phyloP scores from a whole-genome alignment of 2,329 filamentous ascomycete species.

The Aspergillus tubingensis region DNA sequence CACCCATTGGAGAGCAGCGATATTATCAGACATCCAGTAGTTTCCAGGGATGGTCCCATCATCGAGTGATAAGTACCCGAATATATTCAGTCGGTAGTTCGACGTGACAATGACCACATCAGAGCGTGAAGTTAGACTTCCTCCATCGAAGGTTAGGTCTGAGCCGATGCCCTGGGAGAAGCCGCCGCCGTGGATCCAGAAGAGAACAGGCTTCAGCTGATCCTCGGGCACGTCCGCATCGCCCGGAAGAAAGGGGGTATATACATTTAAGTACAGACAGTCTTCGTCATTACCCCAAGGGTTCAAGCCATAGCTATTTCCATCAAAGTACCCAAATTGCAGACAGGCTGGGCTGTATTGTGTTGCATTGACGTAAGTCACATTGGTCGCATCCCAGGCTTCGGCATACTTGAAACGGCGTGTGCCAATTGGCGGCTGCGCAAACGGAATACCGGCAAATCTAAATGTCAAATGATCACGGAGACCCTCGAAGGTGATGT shows the following conservation, averaged over 20 bases:
- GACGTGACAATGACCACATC: conserved; percentile 61
- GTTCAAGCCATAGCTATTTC: neutral
- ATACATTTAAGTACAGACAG: conserved; percentile 54
- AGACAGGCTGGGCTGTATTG: conserved; percentile 52
- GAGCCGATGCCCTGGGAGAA: conserved; percentile 52
- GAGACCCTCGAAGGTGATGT: conserved; percentile 38
- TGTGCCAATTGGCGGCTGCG: conserved; percentile 38
- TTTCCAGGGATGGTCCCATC: conserved; percentile 57
- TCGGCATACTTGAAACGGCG: conserved; percentile 50
- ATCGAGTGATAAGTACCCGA: conserved; percentile 60
- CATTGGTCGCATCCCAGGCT: conserved; percentile 48
- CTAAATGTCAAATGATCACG: conserved; percentile 56
- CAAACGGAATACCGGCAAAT: conserved; percentile 51
- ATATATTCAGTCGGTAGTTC: conserved; percentile 60
- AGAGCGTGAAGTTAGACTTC: conserved; percentile 58
- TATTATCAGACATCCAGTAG: conserved; percentile 54
- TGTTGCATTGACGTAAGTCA: conserved; percentile 46
- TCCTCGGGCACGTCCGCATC: conserved; percentile 34
- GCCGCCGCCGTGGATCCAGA: conserved; percentile 60
- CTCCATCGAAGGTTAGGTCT: conserved; percentile 49
- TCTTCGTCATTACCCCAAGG: conserved; percentile 43
- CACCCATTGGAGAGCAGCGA: conserved; percentile 51
- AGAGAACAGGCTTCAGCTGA: conserved; percentile 50
- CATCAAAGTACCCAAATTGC: conserved; percentile 29
- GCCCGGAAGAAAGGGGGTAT: conserved; percentile 49